phyloP scores from a whole-genome alignment of 331 rosid species.

The Malus hybrid region DNA sequence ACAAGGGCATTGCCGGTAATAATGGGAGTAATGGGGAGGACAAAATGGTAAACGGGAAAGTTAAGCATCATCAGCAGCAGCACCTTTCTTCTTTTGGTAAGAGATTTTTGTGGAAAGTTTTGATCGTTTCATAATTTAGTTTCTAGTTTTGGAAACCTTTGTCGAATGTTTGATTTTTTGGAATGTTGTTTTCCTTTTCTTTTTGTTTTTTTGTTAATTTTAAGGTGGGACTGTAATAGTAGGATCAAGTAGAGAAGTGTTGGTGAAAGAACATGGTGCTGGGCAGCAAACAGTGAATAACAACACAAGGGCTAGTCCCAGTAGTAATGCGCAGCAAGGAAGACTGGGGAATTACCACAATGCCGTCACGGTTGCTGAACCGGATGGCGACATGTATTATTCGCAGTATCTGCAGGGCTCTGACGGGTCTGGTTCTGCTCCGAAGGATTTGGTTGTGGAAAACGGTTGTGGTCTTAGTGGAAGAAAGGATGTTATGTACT shows the following conservation, averaged over 20 bases:
- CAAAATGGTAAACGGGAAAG: conserved; percentile 59
- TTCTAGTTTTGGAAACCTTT: conserved; percentile 5
- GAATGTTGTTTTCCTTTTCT: background rate
- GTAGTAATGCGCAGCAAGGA: conserved; percentile 30
- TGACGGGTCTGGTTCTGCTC: conserved; percentile 60
- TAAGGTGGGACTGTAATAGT: conserved; percentile 30
- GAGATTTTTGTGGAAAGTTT: background rate
- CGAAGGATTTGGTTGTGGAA: conserved; percentile 56
- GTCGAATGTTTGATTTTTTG: background rate
- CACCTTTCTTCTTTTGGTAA: conserved; percentile 59
- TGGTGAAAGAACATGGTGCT: conserved; percentile 53
- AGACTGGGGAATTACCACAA: conserved; percentile 55
- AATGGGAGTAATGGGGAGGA: conserved; percentile 26
- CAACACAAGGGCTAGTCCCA: conserved; percentile 30
- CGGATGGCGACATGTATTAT: conserved; percentile 68
- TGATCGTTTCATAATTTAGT: background rate
- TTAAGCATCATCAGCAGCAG: conserved; percentile 30
- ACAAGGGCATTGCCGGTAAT: conserved; percentile 32
- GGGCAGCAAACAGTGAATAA: conserved; percentile 33
- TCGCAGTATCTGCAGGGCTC: conserved; percentile 73
- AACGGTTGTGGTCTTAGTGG: conserved; percentile 82
- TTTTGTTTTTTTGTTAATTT: background rate
- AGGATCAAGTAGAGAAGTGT: conserved; percentile 52
- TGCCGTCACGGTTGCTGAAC: conserved; percentile 57
- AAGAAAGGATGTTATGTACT: conserved; percentile 52